phyloP scores from a whole-genome alignment of 179 eudicot species.

The Drosera spatulata region DNA sequence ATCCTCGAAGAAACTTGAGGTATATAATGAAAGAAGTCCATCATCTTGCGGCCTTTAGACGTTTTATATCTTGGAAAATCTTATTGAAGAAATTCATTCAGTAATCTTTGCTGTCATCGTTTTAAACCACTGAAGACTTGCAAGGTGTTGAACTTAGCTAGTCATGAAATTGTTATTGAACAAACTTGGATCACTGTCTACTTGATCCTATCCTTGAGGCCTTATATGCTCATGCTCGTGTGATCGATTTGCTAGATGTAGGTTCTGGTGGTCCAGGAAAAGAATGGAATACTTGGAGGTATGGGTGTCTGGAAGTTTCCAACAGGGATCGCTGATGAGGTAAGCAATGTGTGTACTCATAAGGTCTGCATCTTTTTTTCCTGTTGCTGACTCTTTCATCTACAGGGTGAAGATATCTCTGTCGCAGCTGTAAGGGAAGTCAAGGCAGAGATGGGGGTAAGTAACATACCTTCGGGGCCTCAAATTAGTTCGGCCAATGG shows the following conservation, averaged over 20 bases:
- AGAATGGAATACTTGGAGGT: slow-evolving; percentile 35
- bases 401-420: slow-evolving; percentile 52
- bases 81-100: too few species aligned
- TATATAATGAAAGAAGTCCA: not conserved
- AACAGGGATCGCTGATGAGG: slow-evolving; percentile 57
- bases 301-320: slow-evolving; percentile 62
- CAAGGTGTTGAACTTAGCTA: too few species aligned
- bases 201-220: not conserved
- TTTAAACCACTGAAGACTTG: not conserved
- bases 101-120: too few species aligned
- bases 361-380: not conserved
- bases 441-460: slow-evolving; percentile 65
- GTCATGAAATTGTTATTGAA: too few species aligned
- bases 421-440: slow-evolving; percentile 55
- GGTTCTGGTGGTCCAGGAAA: slow-evolving; percentile 68
- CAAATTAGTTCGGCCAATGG: not conserved
- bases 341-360: slow-evolving; percentile 1
- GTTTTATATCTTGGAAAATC: too few species aligned
- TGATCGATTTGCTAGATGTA: slow-evolving; percentile 3
- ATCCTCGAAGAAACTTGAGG: not conserved
- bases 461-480: slow-evolving; percentile 2
- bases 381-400: slow-evolving; percentile 2
- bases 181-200: not conserved
- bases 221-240: not conserved
- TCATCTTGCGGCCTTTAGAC: too few species aligned